These are phyloP conservation scores for Isabelozyma rhagii DNA, from an alignment of 805 yeast species.

Conservation along the genomic window DNA sequence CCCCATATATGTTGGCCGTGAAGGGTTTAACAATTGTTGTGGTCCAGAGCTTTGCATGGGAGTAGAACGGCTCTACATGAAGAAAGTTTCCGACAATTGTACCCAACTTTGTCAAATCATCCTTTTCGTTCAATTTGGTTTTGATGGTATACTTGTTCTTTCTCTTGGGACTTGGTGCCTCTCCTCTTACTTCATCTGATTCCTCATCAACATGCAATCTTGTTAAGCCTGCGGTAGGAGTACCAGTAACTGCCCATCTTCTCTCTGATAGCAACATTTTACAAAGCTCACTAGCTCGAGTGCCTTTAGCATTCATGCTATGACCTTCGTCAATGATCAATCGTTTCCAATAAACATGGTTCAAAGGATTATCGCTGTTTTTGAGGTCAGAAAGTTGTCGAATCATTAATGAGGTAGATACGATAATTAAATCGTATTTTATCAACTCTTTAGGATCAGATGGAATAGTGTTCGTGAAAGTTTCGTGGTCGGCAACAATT, in stretches of 20 bases:
- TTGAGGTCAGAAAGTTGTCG: conserved; percentile 27
- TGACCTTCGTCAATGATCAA: conserved; percentile 78
- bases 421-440: conserved; percentile 50
- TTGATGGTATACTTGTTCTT: conserved; percentile 43
- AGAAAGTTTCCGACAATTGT: conserved; percentile 50
- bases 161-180: conserved; percentile 10
- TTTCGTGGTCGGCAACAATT: conserved; percentile 7
- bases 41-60: conserved; percentile 47
- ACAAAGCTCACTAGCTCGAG: conserved; percentile 50
- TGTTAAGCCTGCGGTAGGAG: conserved; percentile 72
- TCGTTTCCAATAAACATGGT: conserved; percentile 59
- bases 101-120: conserved; percentile 56
- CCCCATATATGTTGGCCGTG: conserved; percentile 32
- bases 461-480: conserved; percentile 17
- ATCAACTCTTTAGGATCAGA: conserved; percentile 29
- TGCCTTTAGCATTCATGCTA: conserved; percentile 50
- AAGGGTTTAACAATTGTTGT: conserved; percentile 48
- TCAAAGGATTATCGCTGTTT: conserved; percentile 30
- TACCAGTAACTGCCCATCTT: conserved; percentile 73
- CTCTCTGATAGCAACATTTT: conserved; percentile 52
- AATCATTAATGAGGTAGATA: conserved; percentile 47
- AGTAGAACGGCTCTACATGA: conserved; percentile 55
- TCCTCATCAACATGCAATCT: conserved; percentile 48
- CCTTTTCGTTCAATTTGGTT: conserved; percentile 47
- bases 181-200: conserved; percentile 4